These are phyloP conservation scores for Mariannaea elegans DNA, from an alignment of 2,329 filamentous ascomycete genomes.

Conservation along the genomic window DNA sequence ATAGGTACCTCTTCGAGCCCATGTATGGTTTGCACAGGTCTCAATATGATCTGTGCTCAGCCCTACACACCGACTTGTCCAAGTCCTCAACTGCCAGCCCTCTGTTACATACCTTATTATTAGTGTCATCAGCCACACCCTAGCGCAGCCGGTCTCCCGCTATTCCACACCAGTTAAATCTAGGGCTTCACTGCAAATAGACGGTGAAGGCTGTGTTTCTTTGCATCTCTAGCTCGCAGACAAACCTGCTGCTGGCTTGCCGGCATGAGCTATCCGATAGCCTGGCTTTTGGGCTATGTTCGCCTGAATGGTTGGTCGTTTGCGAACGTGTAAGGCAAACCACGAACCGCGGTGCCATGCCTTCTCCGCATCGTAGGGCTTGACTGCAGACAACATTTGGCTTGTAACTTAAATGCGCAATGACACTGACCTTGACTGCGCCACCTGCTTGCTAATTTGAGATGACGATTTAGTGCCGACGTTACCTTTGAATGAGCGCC, in stretches of 20 bases:
- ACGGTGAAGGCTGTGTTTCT: conserved; percentile 34
- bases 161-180: conserved; percentile 31
- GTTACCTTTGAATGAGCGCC: neutral
- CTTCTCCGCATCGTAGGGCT: conserved; percentile 7
- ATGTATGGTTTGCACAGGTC: neutral
- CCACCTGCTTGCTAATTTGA: conserved; percentile 14
- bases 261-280: conserved; percentile 16
- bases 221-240: neutral
- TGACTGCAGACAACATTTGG: conserved; percentile 2
- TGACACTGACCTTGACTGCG: neutral
- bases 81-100: conserved; percentile 32
- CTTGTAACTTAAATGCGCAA: neutral
- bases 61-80: conserved; percentile 38
- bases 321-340: neutral
- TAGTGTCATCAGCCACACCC: conserved; percentile 41
- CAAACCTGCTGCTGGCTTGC: neutral
- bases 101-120: conserved; percentile 28
- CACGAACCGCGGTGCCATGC: conserved; percentile 9
- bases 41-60: conserved; percentile 36
- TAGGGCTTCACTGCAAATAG: conserved; percentile 24
- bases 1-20: neutral
- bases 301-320: neutral
- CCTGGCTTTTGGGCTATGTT: conserved; percentile 10
- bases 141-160: conserved; percentile 39
- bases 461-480: conserved; percentile 13